Evolutionary conservation across 2,329 filamentous ascomycete species (phyloP).

Genomic region (Aspergillus melleus): DNA sequence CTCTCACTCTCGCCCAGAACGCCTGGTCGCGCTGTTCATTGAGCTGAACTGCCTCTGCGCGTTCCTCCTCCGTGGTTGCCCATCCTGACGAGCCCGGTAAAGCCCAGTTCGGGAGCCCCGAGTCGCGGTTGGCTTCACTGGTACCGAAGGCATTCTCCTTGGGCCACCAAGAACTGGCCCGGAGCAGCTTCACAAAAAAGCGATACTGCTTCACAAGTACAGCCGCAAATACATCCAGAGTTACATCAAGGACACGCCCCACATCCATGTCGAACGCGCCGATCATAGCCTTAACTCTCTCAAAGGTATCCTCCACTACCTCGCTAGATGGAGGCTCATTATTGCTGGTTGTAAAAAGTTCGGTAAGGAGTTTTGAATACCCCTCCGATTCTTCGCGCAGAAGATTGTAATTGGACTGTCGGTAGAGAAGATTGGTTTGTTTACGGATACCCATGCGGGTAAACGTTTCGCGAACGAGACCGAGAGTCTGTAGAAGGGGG

Average conservation of each 20-base stretch:
- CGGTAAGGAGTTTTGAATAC: constrained; percentile 92
- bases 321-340: constrained; percentile 71
- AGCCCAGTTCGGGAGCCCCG: constrained; percentile 82
- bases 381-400: constrained; percentile 94
- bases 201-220: constrained; percentile 88
- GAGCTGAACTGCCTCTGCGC: constrained; percentile 55
- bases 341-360: constrained; percentile 86
- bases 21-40: constrained; percentile 66
- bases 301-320: constrained; percentile 80
- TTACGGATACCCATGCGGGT: constrained; percentile 79
- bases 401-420: constrained; percentile 95
- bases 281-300: constrained; percentile 89
- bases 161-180: constrained; percentile 97
- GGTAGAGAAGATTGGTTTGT: constrained; percentile 88
- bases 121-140: constrained; percentile 39
- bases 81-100: constrained; percentile 67
- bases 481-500: constrained; percentile 70
- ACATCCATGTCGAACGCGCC: constrained; percentile 97
- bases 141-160: constrained; percentile 57
- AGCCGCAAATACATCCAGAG: constrained; percentile 90
- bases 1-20: constrained; percentile 80
- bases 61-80: constrained; percentile 68
- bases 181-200: constrained; percentile 91
- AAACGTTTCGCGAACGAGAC: constrained; percentile 83
- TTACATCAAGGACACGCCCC: constrained; percentile 89